Base-by-base conservation (phyloP, 2,329 filamentous ascomycete genomes). In the Trichoderma harzianum region DNA sequence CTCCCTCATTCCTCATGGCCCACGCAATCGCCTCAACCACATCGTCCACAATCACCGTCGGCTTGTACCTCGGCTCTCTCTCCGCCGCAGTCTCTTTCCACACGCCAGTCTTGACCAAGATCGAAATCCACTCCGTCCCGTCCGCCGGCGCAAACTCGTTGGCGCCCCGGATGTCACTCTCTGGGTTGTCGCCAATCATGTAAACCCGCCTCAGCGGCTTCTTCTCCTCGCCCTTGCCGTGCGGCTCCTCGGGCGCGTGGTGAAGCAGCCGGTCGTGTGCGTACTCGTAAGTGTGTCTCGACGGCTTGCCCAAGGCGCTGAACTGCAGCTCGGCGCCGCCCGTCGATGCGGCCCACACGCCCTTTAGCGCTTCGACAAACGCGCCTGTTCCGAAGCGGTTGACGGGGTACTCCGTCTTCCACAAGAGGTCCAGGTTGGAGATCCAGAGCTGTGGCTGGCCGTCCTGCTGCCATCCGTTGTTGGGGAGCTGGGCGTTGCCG, bases 151-250 rank as follows among this genome's bases (percentile, higher is more conserved):
- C 78, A 78, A 92, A 97, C 60, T 88, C 86, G 79, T 97, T 97
- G 24, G 93, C 95, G 7, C 96, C 96, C 6, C 89, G 85, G 75
- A 99, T 97, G 80, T 99, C 96, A 76, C 92, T 96, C 78, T 93
- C 93, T 6, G 93, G 92, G 77, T 95, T 95, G 78, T 95, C 93
- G 7, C 96, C 96, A 55, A 98, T 89, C 95, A 98, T 98, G 82
- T 97, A 98, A 12, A 98, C 94, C 57, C 87, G 88, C 77, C 86
- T 85, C 70, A 97, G 81, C n/a, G 87, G 86, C 24, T 92, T 85
- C 78, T 93, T 90, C 72, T 83, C 82, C 75, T 34, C 74, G 36
- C 21, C 65, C 18, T 60, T 75, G 70, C 18, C 75, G 73, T 53
- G 73, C 65, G 51, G 74, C 65, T 36, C 73, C 73, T 8, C 51